phyloP scores from a whole-genome alignment of 2,329 filamentous ascomycete genomes.

The Aspergillus flavus region DNA sequence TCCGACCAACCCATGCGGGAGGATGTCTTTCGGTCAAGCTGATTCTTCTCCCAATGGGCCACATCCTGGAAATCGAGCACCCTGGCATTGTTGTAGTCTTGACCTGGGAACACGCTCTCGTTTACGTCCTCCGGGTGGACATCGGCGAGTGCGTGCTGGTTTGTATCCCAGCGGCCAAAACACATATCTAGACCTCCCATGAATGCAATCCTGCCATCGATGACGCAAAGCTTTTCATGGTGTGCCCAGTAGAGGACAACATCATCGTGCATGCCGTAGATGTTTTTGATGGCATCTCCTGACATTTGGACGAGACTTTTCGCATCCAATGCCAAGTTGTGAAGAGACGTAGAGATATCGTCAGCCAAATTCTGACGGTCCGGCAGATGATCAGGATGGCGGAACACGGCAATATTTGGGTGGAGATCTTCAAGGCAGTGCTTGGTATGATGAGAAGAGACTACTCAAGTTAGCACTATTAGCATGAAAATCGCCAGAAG shows the following conservation, averaged over 20 bases:
- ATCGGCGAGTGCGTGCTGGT: conserved; percentile 82
- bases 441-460: conserved; percentile 75
- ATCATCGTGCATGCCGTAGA: conserved; percentile 81
- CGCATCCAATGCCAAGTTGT: conserved; percentile 58
- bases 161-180: conserved; percentile 87
- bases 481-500: not conserved
- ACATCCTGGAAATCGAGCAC: conserved; percentile 82
- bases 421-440: conserved; percentile 75
- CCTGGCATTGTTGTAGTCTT: conserved; percentile 89
- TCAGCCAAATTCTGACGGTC: conserved; percentile 69
- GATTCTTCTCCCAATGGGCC: conserved; percentile 79
- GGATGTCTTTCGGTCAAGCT: conserved; percentile 76
- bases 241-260: conserved; percentile 90
- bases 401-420: conserved; percentile 83
- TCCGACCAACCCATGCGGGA: conserved; percentile 95
- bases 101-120: conserved; percentile 78
- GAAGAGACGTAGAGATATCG: conserved; percentile 57
- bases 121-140: conserved; percentile 77
- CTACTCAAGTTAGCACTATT: conserved; percentile 34
- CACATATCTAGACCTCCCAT: conserved; percentile 91
- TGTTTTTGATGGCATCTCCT: conserved; percentile 70
- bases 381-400: conserved; percentile 85
- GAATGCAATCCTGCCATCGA: conserved; percentile 79
- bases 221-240: conserved; percentile 84
- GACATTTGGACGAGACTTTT: conserved; percentile 66